Evolutionary conservation across 2,329 filamentous ascomycete species (phyloP).

Genomic region (Fusarium illudens): DNA sequence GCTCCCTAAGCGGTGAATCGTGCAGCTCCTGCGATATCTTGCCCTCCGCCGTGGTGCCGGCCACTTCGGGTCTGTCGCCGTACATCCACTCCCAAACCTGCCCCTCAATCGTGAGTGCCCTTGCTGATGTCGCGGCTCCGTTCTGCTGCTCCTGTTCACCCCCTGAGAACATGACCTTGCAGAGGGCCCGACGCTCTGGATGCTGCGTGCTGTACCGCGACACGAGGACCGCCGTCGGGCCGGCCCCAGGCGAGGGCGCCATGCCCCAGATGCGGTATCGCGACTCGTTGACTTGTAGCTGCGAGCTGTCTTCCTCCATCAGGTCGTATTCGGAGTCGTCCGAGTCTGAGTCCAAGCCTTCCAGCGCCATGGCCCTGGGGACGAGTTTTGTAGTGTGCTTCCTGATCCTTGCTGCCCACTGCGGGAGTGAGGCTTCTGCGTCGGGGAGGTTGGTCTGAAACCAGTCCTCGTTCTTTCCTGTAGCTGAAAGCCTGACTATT

Average conservation of each 20-base stretch:
- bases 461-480: constrained; percentile 60
- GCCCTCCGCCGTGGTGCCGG: constrained; percentile 48
- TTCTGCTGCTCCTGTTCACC: constrained; percentile 16
- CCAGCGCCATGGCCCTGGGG: constrained; percentile 56
- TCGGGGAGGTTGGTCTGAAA: constrained; percentile 59
- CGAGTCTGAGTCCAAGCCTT: constrained; percentile 46
- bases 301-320: constrained; percentile 45
- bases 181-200: constrained; percentile 53
- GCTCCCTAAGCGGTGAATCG: constrained; percentile 45
- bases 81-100: constrained; percentile 68
- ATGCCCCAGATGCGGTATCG: constrained; percentile 64
- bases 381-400: constrained; percentile 55
- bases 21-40: constrained; percentile 23
- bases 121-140: neutral
- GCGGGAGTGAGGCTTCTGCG: constrained; percentile 41
- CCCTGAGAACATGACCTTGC: constrained; percentile 51
- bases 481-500: constrained; percentile 62
- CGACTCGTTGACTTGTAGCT: constrained; percentile 57
- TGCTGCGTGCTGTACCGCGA: constrained; percentile 59
- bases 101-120: constrained; percentile 58
- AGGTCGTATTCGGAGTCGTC: constrained; percentile 44
- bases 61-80: constrained; percentile 57
- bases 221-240: constrained; percentile 60
- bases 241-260: constrained; percentile 60
- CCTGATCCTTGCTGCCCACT: constrained; percentile 60